These are phyloP conservation scores for Coemansia sp. DNA, from an alignment of 192 early-diverging fungal species.

Conservation along the genomic window DNA sequence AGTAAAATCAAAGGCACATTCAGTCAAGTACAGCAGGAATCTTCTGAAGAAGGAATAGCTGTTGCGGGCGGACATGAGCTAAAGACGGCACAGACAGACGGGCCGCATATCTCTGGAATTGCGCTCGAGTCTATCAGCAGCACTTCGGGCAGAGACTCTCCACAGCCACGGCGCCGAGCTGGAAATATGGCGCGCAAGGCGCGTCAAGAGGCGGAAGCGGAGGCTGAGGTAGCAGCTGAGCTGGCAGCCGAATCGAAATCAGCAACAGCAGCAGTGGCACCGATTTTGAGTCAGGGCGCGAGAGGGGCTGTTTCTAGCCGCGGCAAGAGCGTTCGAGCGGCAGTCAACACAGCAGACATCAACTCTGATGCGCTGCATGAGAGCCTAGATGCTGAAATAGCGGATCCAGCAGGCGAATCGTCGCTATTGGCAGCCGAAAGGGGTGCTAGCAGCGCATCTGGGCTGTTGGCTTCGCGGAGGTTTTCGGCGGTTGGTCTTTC, in stretches of 20 bases:
- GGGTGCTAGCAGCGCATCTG: neutral
- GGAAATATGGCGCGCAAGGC: constrained; percentile 53
- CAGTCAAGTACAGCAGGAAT: constrained; percentile 36
- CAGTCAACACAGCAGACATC: constrained; percentile 18
- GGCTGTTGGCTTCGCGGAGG: constrained; percentile 6
- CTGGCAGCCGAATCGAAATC: neutral
- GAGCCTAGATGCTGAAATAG: constrained; percentile 19
- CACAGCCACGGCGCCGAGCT: constrained; percentile 30
- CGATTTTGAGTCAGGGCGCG: neutral
- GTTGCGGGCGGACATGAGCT: constrained; percentile 47
- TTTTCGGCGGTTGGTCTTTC: constrained; percentile 40
- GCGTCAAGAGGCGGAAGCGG: constrained; percentile 16
- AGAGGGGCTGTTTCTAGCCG: constrained; percentile 2
- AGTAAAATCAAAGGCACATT: constrained; percentile 43
- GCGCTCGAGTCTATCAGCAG: constrained; percentile 18
- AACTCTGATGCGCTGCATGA: constrained; percentile 32
- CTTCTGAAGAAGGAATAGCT: constrained; percentile 17
- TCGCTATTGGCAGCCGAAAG: constrained; percentile 5
- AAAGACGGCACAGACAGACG: constrained; percentile 15
- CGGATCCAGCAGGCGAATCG: constrained; percentile 27
- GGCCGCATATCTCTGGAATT: constrained; percentile 12
- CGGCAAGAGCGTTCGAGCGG: constrained; percentile 3
- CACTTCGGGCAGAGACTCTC: neutral
- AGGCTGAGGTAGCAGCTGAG: neutral
- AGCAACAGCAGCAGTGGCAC: neutral